Evolutionary conservation across 371 early-diverging fungal species (phyloP).

Genomic region (Apophysomyces ossiformis): DNA sequence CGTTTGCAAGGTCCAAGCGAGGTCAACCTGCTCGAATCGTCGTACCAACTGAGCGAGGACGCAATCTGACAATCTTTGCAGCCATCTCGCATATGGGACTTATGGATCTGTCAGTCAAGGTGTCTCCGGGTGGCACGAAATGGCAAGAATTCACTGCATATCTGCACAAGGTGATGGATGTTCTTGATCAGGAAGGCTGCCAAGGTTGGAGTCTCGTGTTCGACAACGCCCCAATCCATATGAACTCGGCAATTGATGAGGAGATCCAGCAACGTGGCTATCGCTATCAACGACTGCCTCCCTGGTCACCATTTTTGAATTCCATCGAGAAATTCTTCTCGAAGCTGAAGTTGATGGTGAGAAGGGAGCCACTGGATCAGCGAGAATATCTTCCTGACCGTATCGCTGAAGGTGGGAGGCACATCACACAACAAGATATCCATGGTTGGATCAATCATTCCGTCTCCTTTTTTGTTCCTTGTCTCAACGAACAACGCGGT

Average conservation of each 20-base stretch:
- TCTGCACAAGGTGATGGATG: background rate
- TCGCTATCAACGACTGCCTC: background rate
- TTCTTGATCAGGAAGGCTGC: background rate
- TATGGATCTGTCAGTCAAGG: background rate
- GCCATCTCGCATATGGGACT: background rate
- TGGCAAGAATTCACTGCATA: background rate
- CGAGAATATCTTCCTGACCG: background rate
- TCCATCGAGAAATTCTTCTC: background rate
- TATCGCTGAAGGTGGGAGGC: background rate
- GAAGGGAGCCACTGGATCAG: background rate
- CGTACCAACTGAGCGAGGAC: conserved; percentile 6
- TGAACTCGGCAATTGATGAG: background rate
- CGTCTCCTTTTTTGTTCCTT: background rate
- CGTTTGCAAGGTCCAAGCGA: background rate
- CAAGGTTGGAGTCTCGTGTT: background rate
- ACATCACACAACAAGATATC: background rate
- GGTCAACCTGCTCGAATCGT: conserved; percentile 3
- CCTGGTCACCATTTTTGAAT: background rate
- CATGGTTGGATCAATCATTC: background rate
- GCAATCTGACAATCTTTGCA: background rate
- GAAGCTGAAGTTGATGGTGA: background rate
- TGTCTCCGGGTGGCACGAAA: background rate
- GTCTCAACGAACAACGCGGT: background rate
- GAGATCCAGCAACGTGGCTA: background rate
- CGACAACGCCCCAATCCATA: background rate